phyloP scores from a whole-genome alignment of 331 rosid species.

The Cydonia oblonga region DNA sequence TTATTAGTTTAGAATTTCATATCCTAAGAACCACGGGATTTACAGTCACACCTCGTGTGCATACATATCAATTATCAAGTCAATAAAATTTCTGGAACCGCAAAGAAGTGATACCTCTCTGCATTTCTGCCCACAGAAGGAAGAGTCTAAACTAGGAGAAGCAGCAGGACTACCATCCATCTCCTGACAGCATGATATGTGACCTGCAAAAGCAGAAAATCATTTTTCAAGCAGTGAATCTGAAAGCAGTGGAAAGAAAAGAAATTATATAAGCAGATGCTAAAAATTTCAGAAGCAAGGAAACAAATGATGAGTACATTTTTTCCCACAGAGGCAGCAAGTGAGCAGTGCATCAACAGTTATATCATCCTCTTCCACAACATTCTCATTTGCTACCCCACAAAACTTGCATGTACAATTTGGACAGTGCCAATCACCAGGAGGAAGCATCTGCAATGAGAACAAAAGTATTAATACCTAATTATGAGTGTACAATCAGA shows the following conservation, averaged over 20 bases:
- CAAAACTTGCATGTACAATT: constrained; percentile 93
- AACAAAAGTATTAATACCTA: constrained; percentile 13
- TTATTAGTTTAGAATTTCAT: not conserved
- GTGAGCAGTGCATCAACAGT: constrained; percentile 25
- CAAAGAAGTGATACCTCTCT: constrained; percentile 57
- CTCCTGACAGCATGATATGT: constrained; percentile 46
- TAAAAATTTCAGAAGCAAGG: constrained; percentile 9
- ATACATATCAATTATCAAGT: not conserved
- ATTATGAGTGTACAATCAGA: constrained; percentile 4
- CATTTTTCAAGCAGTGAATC: constrained; percentile 7
- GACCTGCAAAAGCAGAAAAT: constrained; percentile 43
- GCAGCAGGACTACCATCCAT: constrained; percentile 25
- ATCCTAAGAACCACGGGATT: not conserved
- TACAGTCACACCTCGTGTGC: not conserved
- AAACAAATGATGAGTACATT: constrained; percentile 43
- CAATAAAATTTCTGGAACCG: not conserved
- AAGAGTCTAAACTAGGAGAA: constrained; percentile 19
- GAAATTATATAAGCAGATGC: constrained; percentile 7
- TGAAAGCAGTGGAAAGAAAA: constrained; percentile 1
- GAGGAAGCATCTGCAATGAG: constrained; percentile 69
- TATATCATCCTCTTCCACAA: constrained; percentile 28
- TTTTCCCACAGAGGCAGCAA: constrained; percentile 72
- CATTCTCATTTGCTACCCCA: constrained; percentile 40
- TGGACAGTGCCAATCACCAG: constrained; percentile 97
- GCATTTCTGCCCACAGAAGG: constrained; percentile 76